Evolutionary conservation across 768 basidiomycete species (phyloP).

Genomic region (Serendipita indica): DNA sequence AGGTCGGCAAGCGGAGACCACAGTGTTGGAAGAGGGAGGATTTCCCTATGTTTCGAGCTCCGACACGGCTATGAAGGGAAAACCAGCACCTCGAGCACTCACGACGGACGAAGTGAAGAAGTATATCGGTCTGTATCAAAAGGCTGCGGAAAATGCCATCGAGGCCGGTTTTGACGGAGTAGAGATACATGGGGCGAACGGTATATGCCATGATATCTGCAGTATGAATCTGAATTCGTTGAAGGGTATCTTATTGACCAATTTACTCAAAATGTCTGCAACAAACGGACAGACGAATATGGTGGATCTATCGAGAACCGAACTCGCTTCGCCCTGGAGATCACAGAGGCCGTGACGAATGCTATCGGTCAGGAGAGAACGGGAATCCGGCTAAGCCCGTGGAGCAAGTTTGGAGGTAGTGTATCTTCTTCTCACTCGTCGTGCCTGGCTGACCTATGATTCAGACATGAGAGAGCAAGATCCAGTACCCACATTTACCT

Average conservation of each 20-base stretch:
- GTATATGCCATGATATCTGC: conserved; percentile 18
- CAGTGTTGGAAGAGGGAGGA: conserved; percentile 18
- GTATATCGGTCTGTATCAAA: conserved; percentile 34
- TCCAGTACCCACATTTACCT: conserved; percentile 39
- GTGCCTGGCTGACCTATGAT: conserved; percentile 10
- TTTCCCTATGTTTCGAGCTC: conserved; percentile 8
- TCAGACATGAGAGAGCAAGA: conserved; percentile 33
- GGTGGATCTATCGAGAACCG: conserved; percentile 53
- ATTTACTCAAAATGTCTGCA: conserved; percentile 43
- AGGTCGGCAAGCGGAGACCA: conserved; percentile 29
- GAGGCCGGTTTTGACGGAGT: conserved; percentile 56
- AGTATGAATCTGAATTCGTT: background rate
- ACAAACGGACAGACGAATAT: conserved; percentile 47
- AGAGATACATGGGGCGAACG: conserved; percentile 27
- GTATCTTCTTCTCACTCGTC: background rate
- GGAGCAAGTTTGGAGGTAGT: conserved; percentile 21
- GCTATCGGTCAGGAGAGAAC: conserved; percentile 41
- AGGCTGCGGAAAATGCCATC: conserved; percentile 42
- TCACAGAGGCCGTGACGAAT: conserved; percentile 35
- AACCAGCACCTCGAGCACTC: conserved; percentile 27
- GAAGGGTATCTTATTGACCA: conserved; percentile 38
- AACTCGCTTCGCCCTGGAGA: conserved; percentile 39
- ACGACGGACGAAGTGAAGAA: conserved; percentile 36
- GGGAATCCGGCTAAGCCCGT: conserved; percentile 44
- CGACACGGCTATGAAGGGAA: conserved; percentile 13